Percentiles rank a stretch among this genome's conserved stretches.
phyloP scores from a whole-genome alignment of 2,329 filamentous ascomycete species.

The Ceratocystiopsis sp. region DNA sequence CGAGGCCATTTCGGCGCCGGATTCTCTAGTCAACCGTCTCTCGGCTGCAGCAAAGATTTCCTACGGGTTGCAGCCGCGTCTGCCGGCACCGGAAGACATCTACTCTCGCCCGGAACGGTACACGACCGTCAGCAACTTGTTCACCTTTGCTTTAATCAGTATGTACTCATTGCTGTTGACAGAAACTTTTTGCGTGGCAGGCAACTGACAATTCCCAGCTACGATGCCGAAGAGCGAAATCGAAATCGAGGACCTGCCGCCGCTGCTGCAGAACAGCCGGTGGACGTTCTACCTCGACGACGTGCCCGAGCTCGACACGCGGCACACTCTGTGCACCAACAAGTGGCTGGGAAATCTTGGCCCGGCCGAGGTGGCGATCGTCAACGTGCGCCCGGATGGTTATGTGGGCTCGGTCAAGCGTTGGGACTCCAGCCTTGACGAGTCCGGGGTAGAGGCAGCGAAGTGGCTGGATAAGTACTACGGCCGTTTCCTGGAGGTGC shows the following conservation, averaged over 20 bases:
- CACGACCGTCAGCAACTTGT: conserved; percentile 47
- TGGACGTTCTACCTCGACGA: conserved; percentile 63
- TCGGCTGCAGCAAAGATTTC: conserved; percentile 42
- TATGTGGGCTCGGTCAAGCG: conserved; percentile 50
- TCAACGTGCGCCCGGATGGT: conserved; percentile 56
- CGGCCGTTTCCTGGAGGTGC: conserved; percentile 34
- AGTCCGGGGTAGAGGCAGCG: conserved; percentile 33
- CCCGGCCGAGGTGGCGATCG: conserved; percentile 40
- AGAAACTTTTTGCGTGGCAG: not conserved
- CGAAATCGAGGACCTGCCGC: conserved; percentile 48
- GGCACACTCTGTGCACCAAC: conserved; percentile 37
- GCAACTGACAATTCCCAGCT: conserved; percentile 19
- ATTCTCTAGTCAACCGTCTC: conserved; percentile 41
- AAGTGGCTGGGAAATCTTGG: conserved; percentile 51
- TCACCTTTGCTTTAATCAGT: conserved; percentile 55
- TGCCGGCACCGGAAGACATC: conserved; percentile 42
- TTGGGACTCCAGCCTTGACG: conserved; percentile 33
- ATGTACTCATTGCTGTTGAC: conserved; percentile 15
- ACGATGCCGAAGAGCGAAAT: conserved; percentile 44
- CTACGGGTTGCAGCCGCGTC: conserved; percentile 41
- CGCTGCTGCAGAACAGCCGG: conserved; percentile 42
- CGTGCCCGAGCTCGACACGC: conserved; percentile 36
- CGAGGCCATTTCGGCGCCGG: conserved; percentile 29
- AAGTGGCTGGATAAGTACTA: conserved; percentile 39
- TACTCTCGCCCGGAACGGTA: conserved; percentile 54